Base-by-base conservation (phyloP, 106 monocot species). In the Apostasia ramifera region DNA sequence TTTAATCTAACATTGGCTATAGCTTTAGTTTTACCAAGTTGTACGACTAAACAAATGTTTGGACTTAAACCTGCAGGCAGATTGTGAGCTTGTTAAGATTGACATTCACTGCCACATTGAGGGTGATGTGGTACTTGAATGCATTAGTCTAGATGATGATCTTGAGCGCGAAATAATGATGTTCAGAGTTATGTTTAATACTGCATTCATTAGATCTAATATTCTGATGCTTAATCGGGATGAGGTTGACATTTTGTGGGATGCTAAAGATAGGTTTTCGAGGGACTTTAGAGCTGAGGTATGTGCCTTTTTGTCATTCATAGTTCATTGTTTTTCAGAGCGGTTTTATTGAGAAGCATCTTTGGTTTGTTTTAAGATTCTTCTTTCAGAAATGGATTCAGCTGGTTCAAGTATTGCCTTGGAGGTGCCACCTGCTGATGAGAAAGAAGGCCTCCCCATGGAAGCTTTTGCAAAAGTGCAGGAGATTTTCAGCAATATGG, bases 121-220 rank as follows among this genome's bases (percentile, higher is more conserved):
- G 82, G 95, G 95, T 39, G 95, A 95, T 84, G 82, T 92, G 57
- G 91, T 95, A 51, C 84, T 95, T 42, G 95, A 95, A 73, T 95
- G 95, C 82, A 82, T 95, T 45, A 86, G 78, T 57, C 57, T 95
- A 61, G 86, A 82, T 71, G 86, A 82, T 6, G 89, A 95, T 72
- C 64, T 82, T 44, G 80, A 88, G 51, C 84, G 82, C 40, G 95
- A 95, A 78, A 78, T 72, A 62, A 92, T 95, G 88, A 92, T 95
- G 80, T 95, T 95, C 52, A 83, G 95, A 61, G 85, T 92, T 44
- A 89, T 95, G 95, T 95, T 95, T 68, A 95, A 95, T 72, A 92
- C 95, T 41, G 91, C 95, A 2, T 95, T 95, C 68, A 95, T 95
- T 56, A 73, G 95, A 40, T 95, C 95, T 13, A 95, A 95, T 72